Percentiles rank a stretch among this genome's conserved stretches.
phyloP scores from a whole-genome alignment of 2,329 filamentous ascomycete species.

The Fusarium armeniacum region DNA sequence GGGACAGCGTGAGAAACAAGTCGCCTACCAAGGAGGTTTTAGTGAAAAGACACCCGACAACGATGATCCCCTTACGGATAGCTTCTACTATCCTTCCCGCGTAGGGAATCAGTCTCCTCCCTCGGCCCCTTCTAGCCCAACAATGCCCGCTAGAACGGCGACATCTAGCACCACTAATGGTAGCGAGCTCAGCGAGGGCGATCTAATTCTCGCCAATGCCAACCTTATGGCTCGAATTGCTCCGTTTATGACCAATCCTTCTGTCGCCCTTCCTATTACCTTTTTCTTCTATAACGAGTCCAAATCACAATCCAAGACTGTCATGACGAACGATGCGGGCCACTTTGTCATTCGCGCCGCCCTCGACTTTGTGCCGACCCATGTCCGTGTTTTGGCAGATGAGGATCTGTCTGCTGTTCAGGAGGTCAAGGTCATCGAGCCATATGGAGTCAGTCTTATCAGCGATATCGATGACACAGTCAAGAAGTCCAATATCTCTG shows the following conservation, averaged over 20 bases:
- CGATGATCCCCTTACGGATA: slow-evolving; percentile 54
- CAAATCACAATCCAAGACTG: slow-evolving; percentile 84
- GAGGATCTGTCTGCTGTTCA: slow-evolving; percentile 87
- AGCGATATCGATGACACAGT: slow-evolving; percentile 98
- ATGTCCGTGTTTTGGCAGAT: slow-evolving; percentile 87
- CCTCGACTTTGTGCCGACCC: slow-evolving; percentile 90
- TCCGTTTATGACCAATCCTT: slow-evolving; percentile 89
- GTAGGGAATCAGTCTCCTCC: slow-evolving; percentile 56
- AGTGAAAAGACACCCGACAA: slow-evolving; percentile 73
- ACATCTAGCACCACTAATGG: slow-evolving; percentile 49
- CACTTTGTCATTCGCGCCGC: slow-evolving; percentile 87
- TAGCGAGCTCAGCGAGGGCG: slow-evolving; percentile 78
- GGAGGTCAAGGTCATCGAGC: slow-evolving; percentile 81
- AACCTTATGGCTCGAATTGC: slow-evolving; percentile 89
- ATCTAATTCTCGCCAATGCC: slow-evolving; percentile 83
- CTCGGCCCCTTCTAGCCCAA: slow-evolving; percentile 62
- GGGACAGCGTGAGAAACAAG: slow-evolving; percentile 78
- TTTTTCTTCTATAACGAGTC: slow-evolving; percentile 94
- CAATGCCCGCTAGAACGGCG: slow-evolving; percentile 55
- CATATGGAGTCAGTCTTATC: slow-evolving; percentile 88
- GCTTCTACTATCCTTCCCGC: slow-evolving; percentile 50
- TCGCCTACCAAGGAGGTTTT: slow-evolving; percentile 79
- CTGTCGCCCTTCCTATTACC: slow-evolving; percentile 83
- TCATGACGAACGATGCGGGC: slow-evolving; percentile 87
- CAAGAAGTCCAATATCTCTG: slow-evolving; percentile 91